Base-by-base conservation (phyloP, 2,329 filamentous ascomycete genomes). In the Aureobasidium sp. region DNA sequence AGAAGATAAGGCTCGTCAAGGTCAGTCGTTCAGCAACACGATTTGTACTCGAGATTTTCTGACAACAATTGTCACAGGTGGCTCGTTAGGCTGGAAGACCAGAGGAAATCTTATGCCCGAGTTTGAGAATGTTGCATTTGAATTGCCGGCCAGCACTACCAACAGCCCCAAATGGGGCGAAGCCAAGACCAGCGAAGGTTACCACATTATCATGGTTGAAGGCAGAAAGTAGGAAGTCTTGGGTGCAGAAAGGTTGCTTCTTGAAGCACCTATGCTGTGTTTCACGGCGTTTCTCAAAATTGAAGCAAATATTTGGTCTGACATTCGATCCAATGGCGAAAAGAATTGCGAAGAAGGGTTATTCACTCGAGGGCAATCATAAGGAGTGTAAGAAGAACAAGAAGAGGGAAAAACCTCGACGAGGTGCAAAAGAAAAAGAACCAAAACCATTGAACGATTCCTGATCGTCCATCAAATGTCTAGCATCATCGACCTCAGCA, bases 191-290 rank as follows among this genome's bases (percentile, higher is more conserved):
- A 80, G 78, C 0, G 87, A 89, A 75, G 89, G 89, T 0, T 92
- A 92, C 77, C 89, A 92, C 73, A 85, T 92, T 66, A 84, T 92
- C 66, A 90, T 92, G 85, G 88, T 92, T 3, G 85, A 87, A 69
- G 85, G 84, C 55, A 76, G 84, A 70, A 86, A 85, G 71, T 85
- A 63, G 47, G 12, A 29, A 48, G 2, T 29, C 26, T 48, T 10
- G 13, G 26, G 4, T 17, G 20, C 20, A 20, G 20, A 20, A 20
- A 20, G 20, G 20, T 20, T 20, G 20, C 20, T 20, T 20, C 20
- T 20, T 20, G 20, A 20, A 20, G 20, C 1, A 20, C 20, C 20
- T 24, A 27, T 27, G 34, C 20, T n/a, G 39, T 26, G 32, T 13
- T 52, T 17, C 8, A 59, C 41, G 9, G 20, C 7, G 5, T 1